Base-by-base conservation (phyloP, 352 stramenopile genomes). In the Pythium monospermum region DNA sequence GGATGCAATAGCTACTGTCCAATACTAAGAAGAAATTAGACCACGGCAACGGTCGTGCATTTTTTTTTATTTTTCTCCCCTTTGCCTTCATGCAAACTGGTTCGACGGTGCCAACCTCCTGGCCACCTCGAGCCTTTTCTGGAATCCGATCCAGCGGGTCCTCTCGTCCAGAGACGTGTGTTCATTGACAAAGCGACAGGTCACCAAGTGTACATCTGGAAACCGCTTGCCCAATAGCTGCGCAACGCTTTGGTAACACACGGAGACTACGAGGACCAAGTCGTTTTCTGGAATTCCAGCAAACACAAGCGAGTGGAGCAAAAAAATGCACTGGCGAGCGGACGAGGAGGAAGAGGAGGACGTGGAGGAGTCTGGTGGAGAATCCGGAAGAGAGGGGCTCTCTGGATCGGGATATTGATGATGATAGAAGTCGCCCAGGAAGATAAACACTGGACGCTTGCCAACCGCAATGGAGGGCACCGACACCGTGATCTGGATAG, bases 151-250 rank as follows among this genome's bases (percentile, higher is more conserved):
- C 10, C 23, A 22, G 18, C 23, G 16, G 7, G 37, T 16, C 18
- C 16, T 43, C 37, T 43, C 37, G 11, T 43, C 10, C 7, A 22
- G 18, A 5, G 37, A 13, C n/a, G 37, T 22, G 19, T 22, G 37
- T 18, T 43, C 37, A 22, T 22, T 43, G 6, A 47, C n/a, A 25
- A 47, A 47, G 40, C 40, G 40, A 18, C n/a, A 22, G 6, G 40
- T 32, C 40, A 32, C 40, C 22, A 47, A 21, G n/a, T 47, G 40
- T 16, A 47, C 40, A 25, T 32, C 40, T n/a, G 40, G 40, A 23
- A 47, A 47, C 12, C 25, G 40, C 13, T 21, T 21, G 8, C 15
- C 40, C 1, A 47, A 6, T 15, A 33, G 12, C 22, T 16, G 21
- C 22, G 40, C 21, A 18, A 47, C 40, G n/a, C 25, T 32, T 23